These are phyloP conservation scores for Porodaedalea pini DNA, from an alignment of 1,284 basidiomycete species.

Conservation along the genomic window DNA sequence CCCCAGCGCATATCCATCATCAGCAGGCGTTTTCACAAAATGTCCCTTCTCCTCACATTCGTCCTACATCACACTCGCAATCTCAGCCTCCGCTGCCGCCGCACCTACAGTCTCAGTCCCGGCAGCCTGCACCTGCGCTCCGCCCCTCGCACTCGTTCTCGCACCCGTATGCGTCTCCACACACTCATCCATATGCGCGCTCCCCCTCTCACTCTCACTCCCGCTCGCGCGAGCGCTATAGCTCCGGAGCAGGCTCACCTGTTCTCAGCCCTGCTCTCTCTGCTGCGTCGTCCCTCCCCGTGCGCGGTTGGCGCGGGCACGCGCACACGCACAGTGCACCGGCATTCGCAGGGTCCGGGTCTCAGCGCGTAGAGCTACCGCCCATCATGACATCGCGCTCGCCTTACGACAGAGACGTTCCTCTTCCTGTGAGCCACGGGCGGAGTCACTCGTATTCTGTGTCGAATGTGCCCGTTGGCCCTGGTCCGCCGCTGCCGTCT, in stretches of 20 bases:
- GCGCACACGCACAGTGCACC: constrained; percentile 19
- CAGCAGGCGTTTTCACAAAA: background rate
- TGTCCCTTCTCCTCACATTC: background rate
- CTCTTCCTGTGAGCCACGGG: constrained; percentile 1
- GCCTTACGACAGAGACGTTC: background rate
- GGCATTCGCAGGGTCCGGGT: background rate
- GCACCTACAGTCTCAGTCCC: background rate
- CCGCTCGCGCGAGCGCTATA: background rate
- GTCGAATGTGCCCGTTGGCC: background rate
- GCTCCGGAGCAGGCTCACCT: background rate
- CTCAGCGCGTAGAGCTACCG: background rate
- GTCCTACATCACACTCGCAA: too few relatives aligned
- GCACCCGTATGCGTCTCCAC: background rate
- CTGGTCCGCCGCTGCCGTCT: background rate
- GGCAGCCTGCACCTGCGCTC: background rate
- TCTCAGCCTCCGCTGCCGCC: background rate
- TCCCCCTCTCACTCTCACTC: background rate
- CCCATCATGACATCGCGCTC: background rate
- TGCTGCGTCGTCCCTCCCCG: background rate
- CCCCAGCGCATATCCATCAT: background rate
- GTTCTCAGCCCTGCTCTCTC: constrained; percentile 1
- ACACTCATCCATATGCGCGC: background rate
- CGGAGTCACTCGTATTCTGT: constrained; percentile 8
- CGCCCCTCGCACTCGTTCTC: constrained; percentile 2
- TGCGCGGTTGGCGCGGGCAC: constrained; percentile 10